Percentiles rank a stretch among this genome's conserved stretches.
phyloP scores from a whole-genome alignment of 2,329 filamentous ascomycete species.

The Cordyceps tenuipes region DNA sequence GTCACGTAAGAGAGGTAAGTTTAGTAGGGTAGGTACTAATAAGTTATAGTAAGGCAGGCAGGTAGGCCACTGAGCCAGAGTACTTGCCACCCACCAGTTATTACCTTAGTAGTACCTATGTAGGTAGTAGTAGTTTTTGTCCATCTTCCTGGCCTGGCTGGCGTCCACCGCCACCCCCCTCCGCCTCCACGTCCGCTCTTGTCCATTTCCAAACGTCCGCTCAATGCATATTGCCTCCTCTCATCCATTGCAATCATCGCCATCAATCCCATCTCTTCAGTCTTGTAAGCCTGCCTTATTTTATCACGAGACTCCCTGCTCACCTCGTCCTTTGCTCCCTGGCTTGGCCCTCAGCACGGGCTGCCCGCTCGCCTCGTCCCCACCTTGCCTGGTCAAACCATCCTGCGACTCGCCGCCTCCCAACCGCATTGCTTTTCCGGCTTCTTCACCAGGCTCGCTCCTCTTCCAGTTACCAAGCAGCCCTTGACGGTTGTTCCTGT shows the following conservation, averaged over 20 bases:
- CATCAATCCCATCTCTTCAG: neutral
- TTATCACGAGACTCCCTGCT: neutral
- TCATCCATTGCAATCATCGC: neutral
- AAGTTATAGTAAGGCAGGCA: too few relatives aligned
- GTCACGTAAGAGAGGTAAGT: too few relatives aligned
- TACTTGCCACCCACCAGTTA: too few relatives aligned
- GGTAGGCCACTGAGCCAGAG: too few relatives aligned
- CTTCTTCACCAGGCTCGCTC: neutral
- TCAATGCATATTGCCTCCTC: neutral
- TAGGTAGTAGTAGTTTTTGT: too few relatives aligned
- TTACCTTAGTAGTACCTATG: too few relatives aligned
- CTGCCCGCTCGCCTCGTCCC: conserved; percentile 1
- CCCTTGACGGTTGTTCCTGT: neutral
- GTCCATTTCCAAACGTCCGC: neutral
- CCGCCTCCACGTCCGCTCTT: neutral
- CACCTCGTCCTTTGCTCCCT: neutral
- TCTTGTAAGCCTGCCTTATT: neutral
- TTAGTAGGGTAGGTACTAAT: too few relatives aligned
- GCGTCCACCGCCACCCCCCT: neutral
- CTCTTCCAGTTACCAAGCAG: neutral
- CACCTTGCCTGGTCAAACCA: conserved; percentile 8
- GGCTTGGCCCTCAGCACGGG: neutral
- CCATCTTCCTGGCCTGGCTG: too few relatives aligned
- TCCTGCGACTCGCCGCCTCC: conserved; percentile 1
- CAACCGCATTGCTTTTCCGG: neutral